Evolutionary conservation across 2,329 filamentous ascomycete genomes (phyloP).

Genomic region (Fusarium torulosum): DNA sequence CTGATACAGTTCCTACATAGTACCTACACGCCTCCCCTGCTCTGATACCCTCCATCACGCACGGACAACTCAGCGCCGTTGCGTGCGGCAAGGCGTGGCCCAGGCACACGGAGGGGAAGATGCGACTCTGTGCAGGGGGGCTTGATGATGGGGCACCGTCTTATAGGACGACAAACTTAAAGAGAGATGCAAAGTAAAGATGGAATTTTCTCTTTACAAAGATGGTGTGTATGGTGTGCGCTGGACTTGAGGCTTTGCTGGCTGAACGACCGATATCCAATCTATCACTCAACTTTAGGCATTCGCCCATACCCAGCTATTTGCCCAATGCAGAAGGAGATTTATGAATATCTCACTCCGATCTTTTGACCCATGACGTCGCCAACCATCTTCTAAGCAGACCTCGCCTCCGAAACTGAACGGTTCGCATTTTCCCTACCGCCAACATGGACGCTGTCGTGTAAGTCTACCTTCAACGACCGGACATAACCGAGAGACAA

Average conservation of each 20-base stretch:
- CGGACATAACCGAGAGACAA: constrained; percentile 41
- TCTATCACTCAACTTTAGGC: constrained; percentile 11
- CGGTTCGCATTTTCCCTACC: constrained; percentile 2
- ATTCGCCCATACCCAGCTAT: constrained; percentile 23
- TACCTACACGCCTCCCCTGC: constrained; percentile 38
- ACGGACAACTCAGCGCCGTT: constrained; percentile 51
- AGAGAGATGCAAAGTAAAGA: constrained; percentile 35
- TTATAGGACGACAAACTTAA: constrained; percentile 52
- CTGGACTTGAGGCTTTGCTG: constrained; percentile 23
- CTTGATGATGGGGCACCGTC: constrained; percentile 60
- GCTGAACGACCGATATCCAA: constrained; percentile 21
- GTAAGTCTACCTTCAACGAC: constrained; percentile 28
- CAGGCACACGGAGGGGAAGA: constrained; percentile 43
- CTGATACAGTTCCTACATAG: constrained; percentile 8
- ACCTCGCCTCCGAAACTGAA: constrained; percentile 10
- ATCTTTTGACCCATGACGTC: constrained; percentile 28
- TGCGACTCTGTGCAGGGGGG: constrained; percentile 38
- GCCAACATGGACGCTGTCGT: constrained; percentile 26
- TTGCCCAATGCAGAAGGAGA: constrained; percentile 33
- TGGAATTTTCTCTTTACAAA: constrained; percentile 16
- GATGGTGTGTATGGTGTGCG: constrained; percentile 39
- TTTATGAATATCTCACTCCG: constrained; percentile 17
- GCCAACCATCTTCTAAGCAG: constrained; percentile 22
- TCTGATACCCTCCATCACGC: constrained; percentile 49
- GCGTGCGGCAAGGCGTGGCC: constrained; percentile 42